phyloP scores from a whole-genome alignment of 2,329 filamentous ascomycete species.

The Passalora sequoiae region DNA sequence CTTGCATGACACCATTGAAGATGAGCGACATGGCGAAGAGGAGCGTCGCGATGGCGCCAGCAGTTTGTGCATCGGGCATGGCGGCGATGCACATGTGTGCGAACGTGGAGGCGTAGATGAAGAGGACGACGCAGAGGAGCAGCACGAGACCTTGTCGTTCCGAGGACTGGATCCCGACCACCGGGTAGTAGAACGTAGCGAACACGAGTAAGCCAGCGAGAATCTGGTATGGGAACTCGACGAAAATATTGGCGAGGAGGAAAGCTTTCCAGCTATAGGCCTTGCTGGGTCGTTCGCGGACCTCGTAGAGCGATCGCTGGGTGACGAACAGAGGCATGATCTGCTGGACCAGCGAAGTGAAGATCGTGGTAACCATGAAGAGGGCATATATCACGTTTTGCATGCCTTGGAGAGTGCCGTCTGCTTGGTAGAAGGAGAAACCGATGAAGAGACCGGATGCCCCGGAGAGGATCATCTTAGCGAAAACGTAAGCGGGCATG shows the following conservation, averaged over 20 bases:
- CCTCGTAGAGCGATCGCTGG: slow-evolving; percentile 56
- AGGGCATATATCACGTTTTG: slow-evolving; percentile 46
- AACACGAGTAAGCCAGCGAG: slow-evolving; percentile 60
- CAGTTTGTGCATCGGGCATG: slow-evolving; percentile 63
- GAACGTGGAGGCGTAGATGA: slow-evolving; percentile 68
- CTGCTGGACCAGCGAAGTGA: slow-evolving; percentile 49
- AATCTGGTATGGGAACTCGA: slow-evolving; percentile 64
- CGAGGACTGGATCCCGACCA: slow-evolving; percentile 38
- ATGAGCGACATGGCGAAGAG: slow-evolving; percentile 45
- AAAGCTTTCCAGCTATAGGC: slow-evolving; percentile 72
- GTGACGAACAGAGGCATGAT: slow-evolving; percentile 58
- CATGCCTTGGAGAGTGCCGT: slow-evolving; percentile 38
- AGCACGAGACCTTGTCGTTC: slow-evolving; percentile 61
- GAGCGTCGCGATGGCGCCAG: slow-evolving; percentile 51
- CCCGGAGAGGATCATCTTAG: slow-evolving; percentile 55
- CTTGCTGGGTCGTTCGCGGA: slow-evolving; percentile 59
- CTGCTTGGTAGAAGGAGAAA: slow-evolving; percentile 42
- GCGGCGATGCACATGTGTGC: slow-evolving; percentile 69
- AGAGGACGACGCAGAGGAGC: slow-evolving; percentile 59
- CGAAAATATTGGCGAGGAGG: slow-evolving; percentile 64
- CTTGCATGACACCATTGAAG: slow-evolving; percentile 56
- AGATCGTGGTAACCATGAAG: slow-evolving; percentile 44
- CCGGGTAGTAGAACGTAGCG: slow-evolving; percentile 61
- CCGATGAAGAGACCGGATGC: slow-evolving; percentile 47
- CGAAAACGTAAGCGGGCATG: slow-evolving; percentile 46